These are phyloP conservation scores for Epipyxis sp. DNA, from an alignment of 108 stramenopile species.

Conservation along the genomic window DNA sequence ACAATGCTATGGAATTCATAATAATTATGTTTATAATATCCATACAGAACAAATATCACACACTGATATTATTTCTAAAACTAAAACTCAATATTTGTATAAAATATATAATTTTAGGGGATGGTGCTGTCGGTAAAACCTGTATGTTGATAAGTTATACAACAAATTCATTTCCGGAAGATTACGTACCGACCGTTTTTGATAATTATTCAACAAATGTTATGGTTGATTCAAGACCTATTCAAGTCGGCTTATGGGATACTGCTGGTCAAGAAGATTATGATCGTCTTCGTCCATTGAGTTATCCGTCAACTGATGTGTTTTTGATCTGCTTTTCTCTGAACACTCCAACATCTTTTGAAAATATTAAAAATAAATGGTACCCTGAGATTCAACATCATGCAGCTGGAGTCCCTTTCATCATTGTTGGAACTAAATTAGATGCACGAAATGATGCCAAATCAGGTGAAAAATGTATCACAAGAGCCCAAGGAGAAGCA, in stretches of 20 bases:
- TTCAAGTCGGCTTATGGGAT: slow-evolving; percentile 67
- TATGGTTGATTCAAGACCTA: slow-evolving; percentile 58
- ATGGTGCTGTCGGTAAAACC: slow-evolving; percentile 65
- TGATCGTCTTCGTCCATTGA: slow-evolving; percentile 62
- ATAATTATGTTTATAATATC: too few relatives aligned
- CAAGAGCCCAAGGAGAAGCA: slow-evolving; percentile 44
- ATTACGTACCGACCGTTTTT: slow-evolving; percentile 69
- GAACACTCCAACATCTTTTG: slow-evolving; percentile 49
- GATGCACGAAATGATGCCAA: slow-evolving; percentile 54
- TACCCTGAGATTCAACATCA: slow-evolving; percentile 38
- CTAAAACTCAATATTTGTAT: slow-evolving; percentile 36
- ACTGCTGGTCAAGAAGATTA: slow-evolving; percentile 71
- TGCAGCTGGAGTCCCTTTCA: slow-evolving; percentile 60
- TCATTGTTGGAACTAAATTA: slow-evolving; percentile 63
- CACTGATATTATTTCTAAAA: too few relatives aligned
- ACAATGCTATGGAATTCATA: too few relatives aligned
- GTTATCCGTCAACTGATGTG: slow-evolving; percentile 66
- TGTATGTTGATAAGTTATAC: slow-evolving; percentile 69
- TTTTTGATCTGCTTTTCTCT: slow-evolving; percentile 65
- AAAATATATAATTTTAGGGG: slow-evolving; percentile 45
- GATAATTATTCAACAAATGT: slow-evolving; percentile 63
- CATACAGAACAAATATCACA: too few relatives aligned
- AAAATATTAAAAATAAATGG: slow-evolving; percentile 64
- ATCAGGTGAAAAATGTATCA: slow-evolving; percentile 22
- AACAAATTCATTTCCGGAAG: slow-evolving; percentile 66